A percentile compares a stretch with the other conserved stretches of the same genome.
Evolutionary conservation across 345 rosid species (phyloP).

Genomic region (Eutrema japonicum): DNA sequence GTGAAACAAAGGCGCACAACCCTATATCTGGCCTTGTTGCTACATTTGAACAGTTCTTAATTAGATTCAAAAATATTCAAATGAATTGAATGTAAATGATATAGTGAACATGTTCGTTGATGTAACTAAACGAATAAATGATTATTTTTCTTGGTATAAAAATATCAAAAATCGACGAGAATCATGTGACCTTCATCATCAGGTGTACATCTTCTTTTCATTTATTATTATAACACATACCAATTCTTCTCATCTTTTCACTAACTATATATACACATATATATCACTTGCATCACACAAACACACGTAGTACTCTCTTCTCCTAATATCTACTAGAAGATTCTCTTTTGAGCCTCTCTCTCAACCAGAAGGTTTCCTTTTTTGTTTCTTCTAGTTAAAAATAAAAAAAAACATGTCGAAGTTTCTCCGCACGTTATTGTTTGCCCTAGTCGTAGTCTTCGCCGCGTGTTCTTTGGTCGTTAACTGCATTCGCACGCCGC

Average conservation of each 20-base stretch:
- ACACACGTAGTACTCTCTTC: slow-evolving; percentile 7
- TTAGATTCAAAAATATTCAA: slow-evolving; percentile 26
- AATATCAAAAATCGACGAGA: slow-evolving; percentile 49
- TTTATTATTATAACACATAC: slow-evolving; percentile 41
- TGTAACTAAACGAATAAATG: slow-evolving; percentile 8
- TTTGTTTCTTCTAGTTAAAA: not conserved
- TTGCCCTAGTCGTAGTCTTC: slow-evolving; percentile 32
- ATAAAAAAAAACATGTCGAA: slow-evolving; percentile 19
- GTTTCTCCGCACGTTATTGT: slow-evolving; percentile 18
- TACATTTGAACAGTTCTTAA: slow-evolving; percentile 11
- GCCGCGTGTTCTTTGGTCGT: slow-evolving; percentile 43
- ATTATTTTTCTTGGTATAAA: not conserved
- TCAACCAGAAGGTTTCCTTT: not conserved
- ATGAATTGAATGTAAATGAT: slow-evolving; percentile 13
- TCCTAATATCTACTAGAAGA: slow-evolving; percentile 21
- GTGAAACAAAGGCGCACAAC: slow-evolving; percentile 19
- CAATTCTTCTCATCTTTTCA: slow-evolving; percentile 14
- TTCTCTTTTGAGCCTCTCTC: slow-evolving; percentile 9
- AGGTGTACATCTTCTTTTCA: slow-evolving; percentile 47
- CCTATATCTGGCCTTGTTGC: slow-evolving; percentile 7
- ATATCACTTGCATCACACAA: slow-evolving; percentile 3
- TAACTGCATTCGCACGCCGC: slow-evolving; percentile 45
- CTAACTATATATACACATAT: slow-evolving; percentile 23
- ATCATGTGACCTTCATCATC: slow-evolving; percentile 71
- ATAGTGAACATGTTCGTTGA: slow-evolving; percentile 19